These are phyloP conservation scores for Hypoxylon sp. DNA, from an alignment of 2,329 filamentous ascomycete genomes.

Conservation along the genomic window DNA sequence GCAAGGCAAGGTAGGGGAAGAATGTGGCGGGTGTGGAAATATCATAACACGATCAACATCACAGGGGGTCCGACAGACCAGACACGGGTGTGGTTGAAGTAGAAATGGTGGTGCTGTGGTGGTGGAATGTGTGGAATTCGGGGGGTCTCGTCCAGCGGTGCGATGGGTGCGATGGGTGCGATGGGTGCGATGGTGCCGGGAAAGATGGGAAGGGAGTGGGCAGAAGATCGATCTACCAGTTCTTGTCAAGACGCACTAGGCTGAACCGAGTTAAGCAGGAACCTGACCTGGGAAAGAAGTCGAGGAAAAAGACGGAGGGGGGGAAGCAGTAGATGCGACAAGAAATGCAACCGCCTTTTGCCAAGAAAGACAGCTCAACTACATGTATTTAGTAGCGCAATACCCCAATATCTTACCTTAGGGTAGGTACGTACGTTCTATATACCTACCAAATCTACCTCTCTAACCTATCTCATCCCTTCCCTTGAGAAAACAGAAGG, in stretches of 20 bases:
- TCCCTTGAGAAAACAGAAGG: too few species aligned
- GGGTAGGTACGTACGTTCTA: too few species aligned
- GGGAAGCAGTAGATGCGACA: conserved; percentile 4
- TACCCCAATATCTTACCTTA: too few species aligned
- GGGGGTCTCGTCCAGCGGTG: conserved; percentile 23
- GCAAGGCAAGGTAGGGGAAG: conserved; percentile 21
- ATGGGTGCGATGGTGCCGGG: not conserved
- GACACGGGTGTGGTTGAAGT: conserved; percentile 44
- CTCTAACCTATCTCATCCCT: too few species aligned
- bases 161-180: conserved; percentile 3
- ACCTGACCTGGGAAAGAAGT: too few species aligned
- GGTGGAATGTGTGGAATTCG: conserved; percentile 32
- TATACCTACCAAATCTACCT: not conserved
- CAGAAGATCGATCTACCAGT: conserved; percentile 33
- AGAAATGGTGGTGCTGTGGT: conserved; percentile 33
- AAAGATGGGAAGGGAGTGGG: conserved; percentile 14
- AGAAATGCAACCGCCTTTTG: conserved; percentile 24
- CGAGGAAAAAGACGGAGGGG: conserved; percentile 21
- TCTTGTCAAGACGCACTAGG: conserved; percentile 31
- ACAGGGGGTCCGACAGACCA: conserved; percentile 26
- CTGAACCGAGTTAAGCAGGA: conserved; percentile 37
- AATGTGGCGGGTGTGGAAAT: conserved; percentile 47
- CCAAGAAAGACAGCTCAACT: conserved; percentile 36
- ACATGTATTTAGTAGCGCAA: conserved; percentile 7
- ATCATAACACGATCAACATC: conserved; percentile 45